A percentile compares a stretch with the other conserved stretches of the same genome.
These are phyloP conservation scores for Clitopilus passeckerianus DNA, from an alignment of 768 basidiomycete genomes.

Conservation along the genomic window DNA sequence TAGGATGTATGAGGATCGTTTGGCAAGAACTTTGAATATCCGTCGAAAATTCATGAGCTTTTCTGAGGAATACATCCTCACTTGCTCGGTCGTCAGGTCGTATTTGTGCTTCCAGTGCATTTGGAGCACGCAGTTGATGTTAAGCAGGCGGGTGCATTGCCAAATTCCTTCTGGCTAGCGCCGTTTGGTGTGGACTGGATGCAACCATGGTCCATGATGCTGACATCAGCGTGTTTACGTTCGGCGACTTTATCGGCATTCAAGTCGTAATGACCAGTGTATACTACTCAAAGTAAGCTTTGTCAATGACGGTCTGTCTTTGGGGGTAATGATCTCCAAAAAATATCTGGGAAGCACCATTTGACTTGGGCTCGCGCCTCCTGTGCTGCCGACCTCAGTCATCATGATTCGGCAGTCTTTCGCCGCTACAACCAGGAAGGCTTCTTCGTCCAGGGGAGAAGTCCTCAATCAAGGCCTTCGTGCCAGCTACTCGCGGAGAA, in stretches of 20 bases:
- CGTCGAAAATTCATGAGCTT: slow-evolving; percentile 51
- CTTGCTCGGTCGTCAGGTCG: slow-evolving; percentile 33
- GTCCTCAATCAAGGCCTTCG: too few species aligned
- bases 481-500: too few species aligned
- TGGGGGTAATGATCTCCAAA: too few species aligned
- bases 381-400: too few species aligned
- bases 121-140: not conserved
- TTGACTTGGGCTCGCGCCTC: too few species aligned
- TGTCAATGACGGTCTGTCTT: too few species aligned
- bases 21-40: slow-evolving; percentile 43
- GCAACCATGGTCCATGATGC: not conserved
- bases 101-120: slow-evolving; percentile 4
- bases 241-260: not conserved
- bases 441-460: too few species aligned
- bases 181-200: not conserved
- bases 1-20: slow-evolving; percentile 37
- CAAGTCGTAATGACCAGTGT: too few species aligned
- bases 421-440: too few species aligned
- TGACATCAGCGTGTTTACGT: not conserved
- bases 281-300: too few species aligned
- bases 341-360: too few species aligned
- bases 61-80: slow-evolving; percentile 47
- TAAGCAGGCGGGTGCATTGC: not conserved
- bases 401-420: too few species aligned
- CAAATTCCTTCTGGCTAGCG: not conserved